Conservation (phyloP, 441 rosid species). For the Croton laevigatus region DNA sequence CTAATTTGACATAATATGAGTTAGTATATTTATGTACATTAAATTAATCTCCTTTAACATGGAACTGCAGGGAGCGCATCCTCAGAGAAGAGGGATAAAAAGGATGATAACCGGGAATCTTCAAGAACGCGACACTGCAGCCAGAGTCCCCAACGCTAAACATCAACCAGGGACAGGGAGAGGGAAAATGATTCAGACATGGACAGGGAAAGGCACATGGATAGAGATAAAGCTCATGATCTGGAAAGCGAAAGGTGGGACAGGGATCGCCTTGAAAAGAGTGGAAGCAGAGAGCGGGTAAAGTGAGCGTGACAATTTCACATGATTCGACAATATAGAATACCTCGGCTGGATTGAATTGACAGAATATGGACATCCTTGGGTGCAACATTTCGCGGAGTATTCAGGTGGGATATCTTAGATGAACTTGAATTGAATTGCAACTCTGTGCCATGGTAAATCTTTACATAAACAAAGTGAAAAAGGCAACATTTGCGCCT, state of each 20-base stretch:
- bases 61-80: constrained; percentile 56
- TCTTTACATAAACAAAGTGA: neutral
- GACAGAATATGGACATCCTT: neutral
- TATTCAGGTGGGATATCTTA: neutral
- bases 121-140: constrained; percentile 80
- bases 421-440: neutral
- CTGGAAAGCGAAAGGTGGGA: constrained; percentile 50
- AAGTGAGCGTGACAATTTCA: constrained; percentile 34
- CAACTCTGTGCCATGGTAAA: neutral
- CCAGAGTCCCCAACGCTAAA: constrained; percentile 72
- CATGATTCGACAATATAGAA: neutral
- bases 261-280: constrained; percentile 63
- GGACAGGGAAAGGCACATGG: constrained; percentile 52
- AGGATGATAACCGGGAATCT: constrained; percentile 56
- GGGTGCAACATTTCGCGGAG: neutral
- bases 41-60: neutral
- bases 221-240: constrained; percentile 44
- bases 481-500: neutral
- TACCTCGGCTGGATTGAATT: neutral
- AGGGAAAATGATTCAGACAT: constrained; percentile 50
- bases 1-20: neutral
- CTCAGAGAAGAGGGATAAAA: constrained; percentile 64
- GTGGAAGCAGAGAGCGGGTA: constrained; percentile 77
- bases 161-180: constrained; percentile 55
- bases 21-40: neutral